Percentiles rank a stretch among this genome's conserved stretches.
phyloP scores from a whole-genome alignment of 768 basidiomycete genomes.

The Trametes coccinea region DNA sequence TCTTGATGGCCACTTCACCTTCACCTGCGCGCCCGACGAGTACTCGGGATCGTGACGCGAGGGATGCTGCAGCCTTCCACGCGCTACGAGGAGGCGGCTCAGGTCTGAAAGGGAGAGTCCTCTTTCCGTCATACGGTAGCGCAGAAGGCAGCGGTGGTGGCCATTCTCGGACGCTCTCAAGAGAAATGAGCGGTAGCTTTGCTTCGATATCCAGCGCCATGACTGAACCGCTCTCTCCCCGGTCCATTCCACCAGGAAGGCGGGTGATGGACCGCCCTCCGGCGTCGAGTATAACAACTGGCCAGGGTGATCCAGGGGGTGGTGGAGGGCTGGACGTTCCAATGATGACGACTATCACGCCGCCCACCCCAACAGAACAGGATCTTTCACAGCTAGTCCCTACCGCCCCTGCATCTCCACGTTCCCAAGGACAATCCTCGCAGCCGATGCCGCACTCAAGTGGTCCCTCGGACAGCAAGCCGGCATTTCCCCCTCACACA shows the following conservation, averaged over 20 bases:
- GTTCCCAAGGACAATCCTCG: constrained; percentile 8
- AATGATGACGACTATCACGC: constrained; percentile 35
- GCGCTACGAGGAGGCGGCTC: constrained; percentile 50
- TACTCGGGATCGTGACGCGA: constrained; percentile 45
- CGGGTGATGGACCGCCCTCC: not conserved
- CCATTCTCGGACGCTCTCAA: constrained; percentile 20
- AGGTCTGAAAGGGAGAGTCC: constrained; percentile 63
- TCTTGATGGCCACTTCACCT: constrained; percentile 82
- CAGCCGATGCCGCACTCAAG: constrained; percentile 1
- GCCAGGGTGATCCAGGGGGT: constrained; percentile 2
- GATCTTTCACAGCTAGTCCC: constrained; percentile 16
- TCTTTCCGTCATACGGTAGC: constrained; percentile 51
- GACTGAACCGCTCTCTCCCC: constrained; percentile 22
- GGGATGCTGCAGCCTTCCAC: constrained; percentile 58
- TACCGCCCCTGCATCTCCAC: constrained; percentile 9
- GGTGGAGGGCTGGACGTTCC: constrained; percentile 20
- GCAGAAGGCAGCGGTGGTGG: constrained; percentile 18
- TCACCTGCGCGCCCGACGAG: constrained; percentile 66
- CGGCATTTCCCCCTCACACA: constrained; percentile 35
- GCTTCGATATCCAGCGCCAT: constrained; percentile 40
- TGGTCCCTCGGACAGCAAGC: constrained; percentile 21
- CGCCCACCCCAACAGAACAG: constrained; percentile 32
- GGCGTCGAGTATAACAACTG: constrained; percentile 1
- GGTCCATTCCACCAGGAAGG: constrained; percentile 1
- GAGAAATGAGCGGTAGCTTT: constrained; percentile 45